These are phyloP conservation scores for Suillus occidentalis DNA, from an alignment of 768 basidiomycete species.

Conservation along the genomic window DNA sequence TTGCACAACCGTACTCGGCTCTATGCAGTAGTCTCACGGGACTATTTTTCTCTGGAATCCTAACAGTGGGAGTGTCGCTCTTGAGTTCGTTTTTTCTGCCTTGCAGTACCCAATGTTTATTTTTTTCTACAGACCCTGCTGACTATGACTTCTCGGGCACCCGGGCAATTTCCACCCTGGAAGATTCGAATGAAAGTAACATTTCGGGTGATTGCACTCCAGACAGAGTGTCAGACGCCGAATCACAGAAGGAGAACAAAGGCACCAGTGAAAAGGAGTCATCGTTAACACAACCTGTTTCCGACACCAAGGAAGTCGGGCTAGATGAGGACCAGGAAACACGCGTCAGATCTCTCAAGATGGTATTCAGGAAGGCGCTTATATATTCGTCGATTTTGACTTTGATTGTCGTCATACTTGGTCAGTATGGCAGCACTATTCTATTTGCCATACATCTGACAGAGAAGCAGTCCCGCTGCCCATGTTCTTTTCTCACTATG, in stretches of 20 bases:
- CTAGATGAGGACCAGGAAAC: constrained; percentile 9
- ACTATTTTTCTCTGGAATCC: constrained; percentile 37
- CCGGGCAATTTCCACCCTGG: constrained; percentile 34
- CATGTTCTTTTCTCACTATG: constrained; percentile 39
- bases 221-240: constrained; percentile 13
- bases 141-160: constrained; percentile 41
- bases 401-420: constrained; percentile 35
- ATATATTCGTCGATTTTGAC: constrained; percentile 35
- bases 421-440: constrained; percentile 16
- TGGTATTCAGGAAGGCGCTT: constrained; percentile 33
- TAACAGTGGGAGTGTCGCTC: constrained; percentile 36
- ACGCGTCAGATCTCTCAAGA: constrained; percentile 21
- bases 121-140: constrained; percentile 27
- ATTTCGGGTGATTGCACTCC: neutral
- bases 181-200: constrained; percentile 10
- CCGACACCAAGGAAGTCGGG: constrained; percentile 4
- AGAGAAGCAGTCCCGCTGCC: constrained; percentile 34
- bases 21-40: constrained; percentile 40
- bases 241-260: constrained; percentile 15
- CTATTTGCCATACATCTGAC: constrained; percentile 1
- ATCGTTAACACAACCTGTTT: neutral
- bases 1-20: constrained; percentile 41
- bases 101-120: constrained; percentile 4
- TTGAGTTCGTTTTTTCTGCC: constrained; percentile 23
- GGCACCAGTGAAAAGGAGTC: constrained; percentile 1